These are phyloP conservation scores for Pseudogymnoascus sp. DNA, from an alignment of 2,329 filamentous ascomycete species.

Conservation along the genomic window DNA sequence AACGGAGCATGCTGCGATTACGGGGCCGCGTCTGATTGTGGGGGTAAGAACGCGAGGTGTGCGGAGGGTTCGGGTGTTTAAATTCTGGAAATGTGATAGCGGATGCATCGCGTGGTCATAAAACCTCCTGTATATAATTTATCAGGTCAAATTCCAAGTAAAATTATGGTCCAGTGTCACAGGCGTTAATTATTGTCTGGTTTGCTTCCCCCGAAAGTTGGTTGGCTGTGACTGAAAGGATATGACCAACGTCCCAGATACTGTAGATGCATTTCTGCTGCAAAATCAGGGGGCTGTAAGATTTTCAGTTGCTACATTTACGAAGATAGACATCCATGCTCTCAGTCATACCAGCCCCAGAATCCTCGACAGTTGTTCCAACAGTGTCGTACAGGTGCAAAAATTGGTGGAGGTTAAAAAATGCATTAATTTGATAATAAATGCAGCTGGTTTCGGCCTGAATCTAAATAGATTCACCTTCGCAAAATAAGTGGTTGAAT, in stretches of 20 bases:
- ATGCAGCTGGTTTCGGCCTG: too few relatives aligned
- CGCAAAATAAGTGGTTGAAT: too few relatives aligned
- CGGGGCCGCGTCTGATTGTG: background rate
- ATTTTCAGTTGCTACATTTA: background rate
- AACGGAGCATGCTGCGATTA: slow-evolving; percentile 17
- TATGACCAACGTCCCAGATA: background rate
- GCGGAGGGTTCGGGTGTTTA: background rate
- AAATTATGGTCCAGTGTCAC: background rate
- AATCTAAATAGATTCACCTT: too few relatives aligned
- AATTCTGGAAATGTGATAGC: background rate
- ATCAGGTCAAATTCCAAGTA: background rate
- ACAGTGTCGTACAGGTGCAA: too few relatives aligned
- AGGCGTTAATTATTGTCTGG: background rate
- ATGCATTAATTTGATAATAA: too few relatives aligned
- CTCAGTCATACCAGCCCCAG: too few relatives aligned
- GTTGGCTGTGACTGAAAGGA: background rate
- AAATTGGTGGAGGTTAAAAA: too few relatives aligned
- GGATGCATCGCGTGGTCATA: background rate
- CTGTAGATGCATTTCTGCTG: background rate
- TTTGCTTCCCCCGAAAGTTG: background rate
- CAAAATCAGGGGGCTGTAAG: background rate
- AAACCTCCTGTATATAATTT: background rate
- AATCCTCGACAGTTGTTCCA: too few relatives aligned
- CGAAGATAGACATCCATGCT: too few relatives aligned
- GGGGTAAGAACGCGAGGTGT: background rate